A percentile compares a stretch with the other conserved stretches of the same genome.
These are phyloP conservation scores for Candida caryicola DNA, from an alignment of 805 yeast species.

Conservation along the genomic window DNA sequence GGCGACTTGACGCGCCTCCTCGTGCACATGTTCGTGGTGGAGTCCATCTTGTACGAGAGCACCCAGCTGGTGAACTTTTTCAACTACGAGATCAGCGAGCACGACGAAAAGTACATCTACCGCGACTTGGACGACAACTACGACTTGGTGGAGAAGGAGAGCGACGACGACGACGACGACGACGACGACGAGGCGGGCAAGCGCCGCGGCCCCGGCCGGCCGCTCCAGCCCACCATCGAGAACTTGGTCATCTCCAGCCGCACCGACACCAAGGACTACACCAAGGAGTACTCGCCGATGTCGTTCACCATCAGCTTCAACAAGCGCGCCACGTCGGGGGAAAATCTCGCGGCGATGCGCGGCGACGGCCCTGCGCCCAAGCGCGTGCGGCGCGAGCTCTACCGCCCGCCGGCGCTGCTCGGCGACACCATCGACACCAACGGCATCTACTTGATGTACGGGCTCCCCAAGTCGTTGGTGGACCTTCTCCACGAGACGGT, in stretches of 20 bases:
- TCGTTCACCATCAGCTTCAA: constrained; percentile 30
- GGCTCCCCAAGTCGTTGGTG: constrained; percentile 47
- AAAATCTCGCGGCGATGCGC: neutral
- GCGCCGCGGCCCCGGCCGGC: constrained; percentile 5
- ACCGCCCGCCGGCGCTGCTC: constrained; percentile 10
- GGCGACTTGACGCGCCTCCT: constrained; percentile 26
- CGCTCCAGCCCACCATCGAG: constrained; percentile 23
- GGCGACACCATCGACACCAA: constrained; percentile 16
- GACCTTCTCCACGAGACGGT: constrained; percentile 46
- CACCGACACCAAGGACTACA: constrained; percentile 1
- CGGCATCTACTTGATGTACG: constrained; percentile 41
- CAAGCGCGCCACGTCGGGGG: constrained; percentile 8
- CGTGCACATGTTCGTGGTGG: constrained; percentile 28
- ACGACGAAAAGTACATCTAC: constrained; percentile 38
- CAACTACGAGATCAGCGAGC: constrained; percentile 41
- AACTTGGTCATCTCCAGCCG: constrained; percentile 11
- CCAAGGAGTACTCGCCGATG: constrained; percentile 16
- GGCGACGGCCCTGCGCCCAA: constrained; percentile 3
- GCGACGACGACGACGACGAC: constrained; percentile 9
- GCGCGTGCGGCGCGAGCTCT: constrained; percentile 2
- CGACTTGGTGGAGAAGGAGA: constrained; percentile 22
- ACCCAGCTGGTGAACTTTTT: constrained; percentile 48
- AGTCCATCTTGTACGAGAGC: constrained; percentile 41
- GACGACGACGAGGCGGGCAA: constrained; percentile 13
- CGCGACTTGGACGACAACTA: constrained; percentile 42